phyloP scores from a whole-genome alignment of 2,329 filamentous ascomycete species.

The Ceratocystiopsis sp. region DNA sequence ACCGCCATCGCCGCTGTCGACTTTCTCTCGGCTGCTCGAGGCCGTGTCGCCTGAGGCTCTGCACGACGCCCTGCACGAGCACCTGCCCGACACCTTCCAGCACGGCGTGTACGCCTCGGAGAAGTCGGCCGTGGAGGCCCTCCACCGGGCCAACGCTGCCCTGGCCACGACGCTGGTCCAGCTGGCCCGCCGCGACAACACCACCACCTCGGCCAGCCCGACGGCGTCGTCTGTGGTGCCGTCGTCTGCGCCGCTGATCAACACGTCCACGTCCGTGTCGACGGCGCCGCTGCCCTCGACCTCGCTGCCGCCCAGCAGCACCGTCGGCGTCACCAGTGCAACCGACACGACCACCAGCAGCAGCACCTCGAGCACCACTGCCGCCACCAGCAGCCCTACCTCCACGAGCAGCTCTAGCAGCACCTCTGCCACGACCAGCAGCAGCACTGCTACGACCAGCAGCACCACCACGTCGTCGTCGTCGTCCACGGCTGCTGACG shows the following conservation, averaged over 20 bases:
- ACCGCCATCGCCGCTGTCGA: conserved; percentile 1
- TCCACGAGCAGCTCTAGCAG: not conserved
- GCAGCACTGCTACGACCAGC: conserved; percentile 3
- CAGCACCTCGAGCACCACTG: conserved; percentile 5
- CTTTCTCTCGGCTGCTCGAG: conserved; percentile 10
- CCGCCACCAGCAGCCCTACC: conserved; percentile 3
- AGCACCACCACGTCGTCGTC: conserved; percentile 2
- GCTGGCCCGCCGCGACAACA: conserved; percentile 42
- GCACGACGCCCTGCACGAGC: conserved; percentile 47
- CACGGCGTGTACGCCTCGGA: conserved; percentile 53
- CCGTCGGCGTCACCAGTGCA: conserved; percentile 8
- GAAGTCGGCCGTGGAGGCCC: conserved; percentile 42
- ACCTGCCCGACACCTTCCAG: conserved; percentile 45
- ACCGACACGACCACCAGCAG: not conserved
- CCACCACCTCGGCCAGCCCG: conserved; percentile 15
- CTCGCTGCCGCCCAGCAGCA: not conserved
- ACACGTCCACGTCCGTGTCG: conserved; percentile 10
- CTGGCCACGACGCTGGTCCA: conserved; percentile 46
- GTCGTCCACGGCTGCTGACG: conserved; percentile 15
- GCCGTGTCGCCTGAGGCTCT: conserved; percentile 23
- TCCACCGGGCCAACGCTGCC: conserved; percentile 42
- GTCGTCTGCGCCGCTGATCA: conserved; percentile 8
- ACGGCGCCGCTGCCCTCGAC: conserved; percentile 9
- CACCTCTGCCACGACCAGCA: not conserved
- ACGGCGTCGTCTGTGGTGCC: conserved; percentile 12